Conservation (phyloP, 768 basidiomycete genomes). For the Strobilomyces dryophilus region DNA sequence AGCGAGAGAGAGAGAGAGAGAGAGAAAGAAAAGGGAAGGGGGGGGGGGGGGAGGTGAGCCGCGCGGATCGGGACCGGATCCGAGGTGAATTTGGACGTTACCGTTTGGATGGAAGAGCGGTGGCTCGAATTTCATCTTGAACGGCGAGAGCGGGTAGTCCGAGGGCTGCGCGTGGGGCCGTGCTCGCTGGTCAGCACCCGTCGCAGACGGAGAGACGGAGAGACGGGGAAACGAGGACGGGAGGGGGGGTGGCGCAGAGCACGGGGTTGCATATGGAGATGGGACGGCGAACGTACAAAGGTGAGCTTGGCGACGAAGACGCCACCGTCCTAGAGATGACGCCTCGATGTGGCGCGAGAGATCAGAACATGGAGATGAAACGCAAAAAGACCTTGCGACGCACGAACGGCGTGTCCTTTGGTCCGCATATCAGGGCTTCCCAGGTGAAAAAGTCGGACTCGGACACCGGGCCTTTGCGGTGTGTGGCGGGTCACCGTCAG, state of each 20-base stretch:
- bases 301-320: constrained; percentile 89
- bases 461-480: constrained; percentile 66
- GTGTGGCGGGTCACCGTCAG: neutral
- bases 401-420: constrained; percentile 93
- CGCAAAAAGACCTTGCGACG: constrained; percentile 25
- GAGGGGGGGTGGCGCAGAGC: no score
- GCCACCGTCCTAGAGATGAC: constrained; percentile 73
- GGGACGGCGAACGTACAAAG: constrained; percentile 52
- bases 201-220: neutral
- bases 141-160: constrained; percentile 96
- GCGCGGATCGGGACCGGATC: neutral
- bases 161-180: constrained; percentile 42
- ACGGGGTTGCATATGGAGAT: neutral
- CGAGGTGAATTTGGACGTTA: constrained; percentile 36
- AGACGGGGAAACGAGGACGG: neutral
- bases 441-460: constrained; percentile 95
- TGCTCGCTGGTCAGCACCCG: neutral
- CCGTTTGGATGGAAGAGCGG: constrained; percentile 97
- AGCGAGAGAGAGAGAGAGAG: no score
- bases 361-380: neutral
- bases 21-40: no score
- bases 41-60: neutral
- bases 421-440: constrained; percentile 93
- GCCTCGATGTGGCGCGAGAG: neutral
- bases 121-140: constrained; percentile 99